These are phyloP conservation scores for Cyanidioschyzon merolae DNA, from an alignment of 23 red algal species.

Conservation along the genomic window DNA sequence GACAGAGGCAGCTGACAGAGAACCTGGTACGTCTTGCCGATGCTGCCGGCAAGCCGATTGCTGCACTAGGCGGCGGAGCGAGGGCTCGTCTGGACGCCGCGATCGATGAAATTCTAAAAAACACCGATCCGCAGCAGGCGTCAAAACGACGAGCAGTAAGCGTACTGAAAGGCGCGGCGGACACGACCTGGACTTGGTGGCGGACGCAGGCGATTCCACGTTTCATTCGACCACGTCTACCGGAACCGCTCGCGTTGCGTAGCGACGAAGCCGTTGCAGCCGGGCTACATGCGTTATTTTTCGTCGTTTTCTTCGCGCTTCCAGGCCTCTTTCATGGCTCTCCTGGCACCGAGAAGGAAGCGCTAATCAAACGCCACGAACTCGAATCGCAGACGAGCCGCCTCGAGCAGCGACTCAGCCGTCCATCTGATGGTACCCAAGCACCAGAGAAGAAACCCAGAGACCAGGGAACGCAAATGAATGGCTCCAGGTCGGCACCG, in stretches of 20 bases:
- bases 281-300: neutral
- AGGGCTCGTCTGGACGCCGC: neutral
- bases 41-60: neutral
- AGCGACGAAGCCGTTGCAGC: conserved; percentile 5
- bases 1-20: neutral
- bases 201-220: neutral
- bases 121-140: neutral
- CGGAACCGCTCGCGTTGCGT: neutral
- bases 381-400: neutral
- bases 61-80: neutral
- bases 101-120: neutral
- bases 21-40: neutral
- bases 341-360: neutral
- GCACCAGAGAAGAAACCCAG: neutral
- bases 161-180: neutral
- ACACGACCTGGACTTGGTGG: neutral
- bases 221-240: neutral
- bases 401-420: neutral
- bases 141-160: neutral
- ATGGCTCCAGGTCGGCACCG: too few relatives aligned
- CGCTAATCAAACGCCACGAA: neutral
- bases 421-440: neutral
- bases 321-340: neutral
- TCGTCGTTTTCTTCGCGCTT: conserved; percentile 8
- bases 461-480: neutral